Percentiles rank a stretch among this genome's conserved stretches.
phyloP scores from a whole-genome alignment of 176 grass and related monocot genomes.

The Saccharum spontaneum region DNA sequence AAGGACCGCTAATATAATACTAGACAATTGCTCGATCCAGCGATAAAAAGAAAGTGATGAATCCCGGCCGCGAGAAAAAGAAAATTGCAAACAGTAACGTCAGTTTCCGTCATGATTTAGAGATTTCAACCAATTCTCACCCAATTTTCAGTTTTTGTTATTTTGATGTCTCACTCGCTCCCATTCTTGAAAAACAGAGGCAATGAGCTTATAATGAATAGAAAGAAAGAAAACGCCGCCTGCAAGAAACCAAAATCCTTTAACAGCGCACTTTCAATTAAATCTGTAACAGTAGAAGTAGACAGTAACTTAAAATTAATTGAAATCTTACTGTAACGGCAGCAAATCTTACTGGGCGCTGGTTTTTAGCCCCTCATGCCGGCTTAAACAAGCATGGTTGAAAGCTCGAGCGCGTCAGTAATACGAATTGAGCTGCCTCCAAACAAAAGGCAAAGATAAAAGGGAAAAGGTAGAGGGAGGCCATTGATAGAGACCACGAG shows the following conservation, averaged over 20 bases:
- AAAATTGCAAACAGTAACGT: not conserved
- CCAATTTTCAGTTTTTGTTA: not conserved
- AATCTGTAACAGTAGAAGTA: not conserved
- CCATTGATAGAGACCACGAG: conserved; percentile 69
- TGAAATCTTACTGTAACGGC: not conserved
- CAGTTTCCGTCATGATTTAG: not conserved
- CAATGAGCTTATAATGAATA: not conserved
- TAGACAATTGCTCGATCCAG: not conserved
- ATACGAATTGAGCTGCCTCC: conserved; percentile 25
- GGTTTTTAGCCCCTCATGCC: not conserved
- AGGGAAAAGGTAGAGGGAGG: not conserved
- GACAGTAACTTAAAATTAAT: not conserved
- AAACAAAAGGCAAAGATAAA: conserved; percentile 36
- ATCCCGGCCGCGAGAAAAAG: not conserved
- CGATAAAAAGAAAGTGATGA: not conserved
- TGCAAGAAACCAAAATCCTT: not conserved
- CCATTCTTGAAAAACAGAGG: not conserved
- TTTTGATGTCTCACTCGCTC: not conserved
- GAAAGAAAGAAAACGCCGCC: not conserved
- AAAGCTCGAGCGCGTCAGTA: conserved; percentile 36
- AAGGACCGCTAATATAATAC: conserved; percentile 4
- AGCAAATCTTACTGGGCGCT: not conserved
- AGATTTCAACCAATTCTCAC: not conserved
- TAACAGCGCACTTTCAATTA: not conserved
- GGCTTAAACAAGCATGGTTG: conserved; percentile 20